phyloP scores from a whole-genome alignment of 768 basidiomycete genomes.

The Clathrus columnatus region DNA sequence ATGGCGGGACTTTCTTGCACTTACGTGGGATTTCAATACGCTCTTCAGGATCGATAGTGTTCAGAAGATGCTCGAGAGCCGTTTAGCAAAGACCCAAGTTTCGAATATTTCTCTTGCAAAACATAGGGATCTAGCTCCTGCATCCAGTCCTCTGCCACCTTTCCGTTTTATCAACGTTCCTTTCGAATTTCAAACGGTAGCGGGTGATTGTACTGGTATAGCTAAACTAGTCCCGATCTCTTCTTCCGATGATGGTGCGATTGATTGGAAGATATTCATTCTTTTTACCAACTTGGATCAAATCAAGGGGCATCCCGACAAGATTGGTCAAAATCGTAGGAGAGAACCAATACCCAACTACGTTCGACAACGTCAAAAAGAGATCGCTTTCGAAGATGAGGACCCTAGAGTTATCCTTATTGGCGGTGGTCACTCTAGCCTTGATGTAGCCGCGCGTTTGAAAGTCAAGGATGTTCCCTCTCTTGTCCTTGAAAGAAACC shows the following conservation, averaged over 20 bases:
- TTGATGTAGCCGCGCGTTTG: slow-evolving; percentile 36
- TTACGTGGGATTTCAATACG: slow-evolving; percentile 58
- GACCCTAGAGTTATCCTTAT: slow-evolving; percentile 18
- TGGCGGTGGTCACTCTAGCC: slow-evolving; percentile 42
- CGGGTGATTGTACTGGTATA: slow-evolving; percentile 44
- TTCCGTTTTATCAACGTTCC: slow-evolving; percentile 45
- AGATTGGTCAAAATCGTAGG: slow-evolving; percentile 29
- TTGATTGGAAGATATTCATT: slow-evolving; percentile 37
- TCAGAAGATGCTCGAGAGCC: slow-evolving; percentile 35
- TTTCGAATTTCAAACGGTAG: slow-evolving; percentile 37
- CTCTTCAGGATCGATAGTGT: slow-evolving; percentile 38
- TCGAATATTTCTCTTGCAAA: slow-evolving; percentile 12
- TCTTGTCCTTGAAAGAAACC: slow-evolving; percentile 8
- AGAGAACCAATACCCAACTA: not conserved
- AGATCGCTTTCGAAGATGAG: slow-evolving; percentile 20
- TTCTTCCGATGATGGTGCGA: slow-evolving; percentile 21
- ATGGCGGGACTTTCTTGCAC: slow-evolving; percentile 52
- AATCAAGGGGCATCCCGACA: slow-evolving; percentile 42
- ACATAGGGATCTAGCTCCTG: not conserved
- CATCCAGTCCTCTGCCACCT: slow-evolving; percentile 20
- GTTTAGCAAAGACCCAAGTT: slow-evolving; percentile 23
- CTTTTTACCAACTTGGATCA: slow-evolving; percentile 45
- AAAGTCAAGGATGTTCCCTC: slow-evolving; percentile 29
- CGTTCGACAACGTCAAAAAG: slow-evolving; percentile 22
- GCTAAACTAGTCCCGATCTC: slow-evolving; percentile 37